Conservation (phyloP, 2,329 filamentous ascomycete genomes). For the Phaeosphaeria sp. region DNA sequence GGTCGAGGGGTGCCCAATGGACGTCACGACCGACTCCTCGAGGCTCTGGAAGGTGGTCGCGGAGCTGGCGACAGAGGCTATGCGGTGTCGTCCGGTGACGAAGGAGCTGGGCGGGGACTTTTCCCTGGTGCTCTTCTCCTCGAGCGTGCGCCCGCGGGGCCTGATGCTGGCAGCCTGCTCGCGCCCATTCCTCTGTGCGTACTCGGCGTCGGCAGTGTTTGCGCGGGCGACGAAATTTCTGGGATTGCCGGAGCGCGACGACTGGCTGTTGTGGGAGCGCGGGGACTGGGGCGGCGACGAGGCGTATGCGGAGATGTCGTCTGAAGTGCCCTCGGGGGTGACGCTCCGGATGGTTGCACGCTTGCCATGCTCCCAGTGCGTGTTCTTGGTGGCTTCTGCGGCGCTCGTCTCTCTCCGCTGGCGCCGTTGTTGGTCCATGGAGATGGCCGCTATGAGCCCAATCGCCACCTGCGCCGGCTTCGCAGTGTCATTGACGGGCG, state of each 20-base stretch:
- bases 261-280: conserved; percentile 31
- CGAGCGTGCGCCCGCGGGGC: conserved; percentile 60
- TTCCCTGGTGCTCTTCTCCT: conserved; percentile 52
- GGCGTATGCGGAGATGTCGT: conserved; percentile 17
- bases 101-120: conserved; percentile 50
- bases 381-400: conserved; percentile 22
- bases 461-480: conserved; percentile 10
- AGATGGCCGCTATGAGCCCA: conserved; percentile 20
- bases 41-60: conserved; percentile 59
- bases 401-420: conserved; percentile 34
- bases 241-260: conserved; percentile 29
- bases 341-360: conserved; percentile 65
- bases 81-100: conserved; percentile 63
- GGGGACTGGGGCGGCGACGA: conserved; percentile 42
- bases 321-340: conserved; percentile 63
- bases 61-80: conserved; percentile 72
- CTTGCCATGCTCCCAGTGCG: conserved; percentile 21
- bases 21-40: conserved; percentile 49
- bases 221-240: conserved; percentile 38
- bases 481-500: conserved; percentile 29
- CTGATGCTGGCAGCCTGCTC: conserved; percentile 59
- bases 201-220: conserved; percentile 43
- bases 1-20: conserved; percentile 51
- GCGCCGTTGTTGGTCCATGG: conserved; percentile 39
- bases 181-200: conserved; percentile 35